A percentile compares a stretch with the other conserved stretches of the same genome.
Conservation (phyloP, 2,329 filamentous ascomycete genomes). For the Canariomyces notabilis region DNA sequence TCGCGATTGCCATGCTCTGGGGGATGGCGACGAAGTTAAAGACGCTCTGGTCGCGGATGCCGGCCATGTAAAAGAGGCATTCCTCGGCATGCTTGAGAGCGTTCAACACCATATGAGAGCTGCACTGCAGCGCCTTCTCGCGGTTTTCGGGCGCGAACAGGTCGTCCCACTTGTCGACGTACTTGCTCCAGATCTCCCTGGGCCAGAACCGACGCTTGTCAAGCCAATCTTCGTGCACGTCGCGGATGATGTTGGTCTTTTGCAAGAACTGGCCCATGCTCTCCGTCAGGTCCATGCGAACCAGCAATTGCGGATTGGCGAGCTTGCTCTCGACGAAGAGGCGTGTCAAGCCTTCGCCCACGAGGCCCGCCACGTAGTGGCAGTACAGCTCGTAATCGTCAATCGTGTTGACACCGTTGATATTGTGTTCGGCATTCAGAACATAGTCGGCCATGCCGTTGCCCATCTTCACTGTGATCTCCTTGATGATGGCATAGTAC, state of each 20-base stretch:
- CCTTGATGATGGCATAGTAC: constrained; percentile 82
- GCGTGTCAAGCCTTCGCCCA: constrained; percentile 86
- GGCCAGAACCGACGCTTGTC: constrained; percentile 93
- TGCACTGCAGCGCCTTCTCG: constrained; percentile 74
- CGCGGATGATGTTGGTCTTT: constrained; percentile 98
- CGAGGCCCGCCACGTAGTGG: constrained; percentile 97
- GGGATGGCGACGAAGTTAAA: constrained; percentile 99
- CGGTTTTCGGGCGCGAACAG: constrained; percentile 78
- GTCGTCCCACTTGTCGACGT: constrained; percentile 85
- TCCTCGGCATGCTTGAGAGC: constrained; percentile 83
- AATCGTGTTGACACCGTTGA: constrained; percentile 74
- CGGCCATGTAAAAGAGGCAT: constrained; percentile 96
- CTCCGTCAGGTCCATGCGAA: constrained; percentile 76
- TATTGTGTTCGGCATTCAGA: constrained; percentile 73
- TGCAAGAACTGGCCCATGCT: constrained; percentile 97
- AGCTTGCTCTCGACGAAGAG: constrained; percentile 84
- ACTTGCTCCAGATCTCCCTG: constrained; percentile 93
- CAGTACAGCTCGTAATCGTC: constrained; percentile 95
- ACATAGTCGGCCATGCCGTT: constrained; percentile 98
- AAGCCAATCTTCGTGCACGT: constrained; percentile 82
- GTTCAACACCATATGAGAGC: constrained; percentile 91
- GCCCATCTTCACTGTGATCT: constrained; percentile 92
- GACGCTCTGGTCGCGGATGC: constrained; percentile 88
- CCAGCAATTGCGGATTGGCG: constrained; percentile 77
- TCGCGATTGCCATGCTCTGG: constrained; percentile 95